A percentile compares a stretch with the other conserved stretches of the same genome.
Evolutionary conservation across 2,329 filamentous ascomycete species (phyloP).

Genomic region (Colletotrichum sp.): DNA sequence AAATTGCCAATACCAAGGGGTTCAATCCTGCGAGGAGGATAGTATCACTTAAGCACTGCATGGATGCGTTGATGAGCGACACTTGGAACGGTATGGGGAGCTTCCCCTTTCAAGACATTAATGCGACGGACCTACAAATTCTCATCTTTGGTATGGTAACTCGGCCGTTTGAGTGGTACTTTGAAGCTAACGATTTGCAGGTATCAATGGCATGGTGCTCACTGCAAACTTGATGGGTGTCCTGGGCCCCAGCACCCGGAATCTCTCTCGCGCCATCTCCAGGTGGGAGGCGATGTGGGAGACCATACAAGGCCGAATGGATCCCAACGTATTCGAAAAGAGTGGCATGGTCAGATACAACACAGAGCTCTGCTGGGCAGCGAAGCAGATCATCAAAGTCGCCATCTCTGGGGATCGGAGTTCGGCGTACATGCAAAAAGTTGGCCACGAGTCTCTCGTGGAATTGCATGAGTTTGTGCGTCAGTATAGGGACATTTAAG

Average conservation of each 20-base stretch:
- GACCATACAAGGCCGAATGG: not conserved
- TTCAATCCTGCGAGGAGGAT: not conserved
- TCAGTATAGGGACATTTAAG: slow-evolving; percentile 5
- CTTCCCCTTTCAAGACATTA: slow-evolving; percentile 14
- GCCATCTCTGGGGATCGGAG: slow-evolving; percentile 9
- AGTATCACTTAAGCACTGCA: slow-evolving; percentile 18
- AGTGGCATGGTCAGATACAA: slow-evolving; percentile 9
- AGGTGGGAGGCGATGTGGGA: slow-evolving; percentile 28
- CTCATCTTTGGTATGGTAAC: slow-evolving; percentile 6
- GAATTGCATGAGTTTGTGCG: slow-evolving; percentile 14
- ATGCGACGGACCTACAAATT: slow-evolving; percentile 5
- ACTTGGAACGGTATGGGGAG: slow-evolving; percentile 12
- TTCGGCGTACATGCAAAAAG: slow-evolving; percentile 16
- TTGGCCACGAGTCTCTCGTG: slow-evolving; percentile 7
- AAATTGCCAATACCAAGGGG: not conserved
- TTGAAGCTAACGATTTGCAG: not conserved
- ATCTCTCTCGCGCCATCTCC: slow-evolving; percentile 19
- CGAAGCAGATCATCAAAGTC: slow-evolving; percentile 6
- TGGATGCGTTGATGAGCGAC: slow-evolving; percentile 25
- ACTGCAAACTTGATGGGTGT: slow-evolving; percentile 21
- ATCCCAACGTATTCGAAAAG: not conserved
- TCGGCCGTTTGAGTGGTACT: too few relatives aligned
- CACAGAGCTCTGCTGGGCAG: slow-evolving; percentile 17
- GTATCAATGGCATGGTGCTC: slow-evolving; percentile 12
- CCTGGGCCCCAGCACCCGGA: slow-evolving; percentile 1